A percentile compares a stretch with the other conserved stretches of the same genome.
Conservation (phyloP, 257 asterid species). For the Fraxinus cuspidata region DNA sequence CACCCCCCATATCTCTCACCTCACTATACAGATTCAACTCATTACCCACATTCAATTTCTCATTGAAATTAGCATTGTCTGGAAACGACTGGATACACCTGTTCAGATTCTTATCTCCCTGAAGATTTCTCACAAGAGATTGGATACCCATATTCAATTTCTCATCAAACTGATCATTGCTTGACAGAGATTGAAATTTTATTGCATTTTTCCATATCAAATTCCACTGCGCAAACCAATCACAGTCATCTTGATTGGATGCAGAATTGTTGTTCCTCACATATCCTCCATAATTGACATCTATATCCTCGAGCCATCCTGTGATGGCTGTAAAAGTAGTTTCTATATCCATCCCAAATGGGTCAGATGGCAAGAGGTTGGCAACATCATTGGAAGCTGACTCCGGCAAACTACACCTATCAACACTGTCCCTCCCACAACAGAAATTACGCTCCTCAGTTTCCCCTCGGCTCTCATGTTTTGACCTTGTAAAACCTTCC, state of each 20-base stretch:
- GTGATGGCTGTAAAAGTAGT: conserved; percentile 75
- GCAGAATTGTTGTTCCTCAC: conserved; percentile 31
- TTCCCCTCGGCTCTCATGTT: conserved; percentile 41
- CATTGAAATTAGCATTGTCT: conserved; percentile 19
- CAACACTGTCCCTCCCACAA: conserved; percentile 40
- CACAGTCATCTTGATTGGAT: conserved; percentile 39
- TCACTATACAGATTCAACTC: conserved; percentile 24
- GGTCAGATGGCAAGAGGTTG: conserved; percentile 83
- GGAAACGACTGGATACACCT: conserved; percentile 29
- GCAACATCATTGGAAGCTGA: conserved; percentile 46
- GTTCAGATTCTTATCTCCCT: conserved; percentile 29
- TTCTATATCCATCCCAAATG: conserved; percentile 83
- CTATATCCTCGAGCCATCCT: conserved; percentile 76
- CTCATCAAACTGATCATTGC: conserved; percentile 30
- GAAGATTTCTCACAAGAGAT: conserved; percentile 38
- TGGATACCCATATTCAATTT: conserved; percentile 25
- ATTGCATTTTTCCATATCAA: conserved; percentile 53
- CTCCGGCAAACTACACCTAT: conserved; percentile 44
- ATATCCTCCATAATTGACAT: conserved; percentile 51
- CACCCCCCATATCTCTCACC: conserved; percentile 35
- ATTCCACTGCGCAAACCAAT: conserved; percentile 52
- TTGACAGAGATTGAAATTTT: conserved; percentile 41
- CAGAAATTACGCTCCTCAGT: conserved; percentile 37
- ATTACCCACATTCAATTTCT: conserved; percentile 26
- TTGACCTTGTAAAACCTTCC: conserved; percentile 47